Conservation (phyloP, 2,329 filamentous ascomycete genomes). For the Ceratocystis eucalypticola region DNA sequence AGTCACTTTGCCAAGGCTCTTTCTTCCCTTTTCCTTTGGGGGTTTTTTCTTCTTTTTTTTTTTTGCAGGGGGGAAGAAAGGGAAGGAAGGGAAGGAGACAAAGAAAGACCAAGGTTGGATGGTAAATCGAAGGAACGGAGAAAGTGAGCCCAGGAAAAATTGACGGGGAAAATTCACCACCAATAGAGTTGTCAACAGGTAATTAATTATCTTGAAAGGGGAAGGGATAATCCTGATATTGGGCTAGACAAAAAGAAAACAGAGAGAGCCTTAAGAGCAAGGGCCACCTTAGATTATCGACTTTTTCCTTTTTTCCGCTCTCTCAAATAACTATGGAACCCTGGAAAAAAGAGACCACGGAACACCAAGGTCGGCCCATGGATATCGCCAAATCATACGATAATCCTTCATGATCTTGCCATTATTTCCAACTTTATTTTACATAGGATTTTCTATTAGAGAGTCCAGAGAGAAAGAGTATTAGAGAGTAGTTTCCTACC, state of each 20-base stretch:
- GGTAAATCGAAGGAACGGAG: neutral
- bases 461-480: neutral
- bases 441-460: neutral
- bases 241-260: neutral
- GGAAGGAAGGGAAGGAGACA: neutral
- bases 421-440: slow-evolving; percentile 20
- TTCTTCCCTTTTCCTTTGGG: neutral
- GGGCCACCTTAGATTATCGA: neutral
- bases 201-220: neutral
- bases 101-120: neutral
- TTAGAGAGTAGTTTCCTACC: neutral
- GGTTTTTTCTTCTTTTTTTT: neutral
- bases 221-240: neutral
- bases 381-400: slow-evolving; percentile 15
- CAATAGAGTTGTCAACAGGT: neutral
- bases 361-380: slow-evolving; percentile 13
- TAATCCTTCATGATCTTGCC: slow-evolving; percentile 15
- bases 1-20: neutral
- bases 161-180: neutral
- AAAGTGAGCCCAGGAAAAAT: neutral
- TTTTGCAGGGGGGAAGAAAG: neutral
- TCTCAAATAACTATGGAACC: neutral
- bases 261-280: neutral
- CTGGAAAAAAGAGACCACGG: slow-evolving; percentile 5
- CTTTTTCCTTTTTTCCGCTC: neutral